phyloP scores from a whole-genome alignment of 83 land plant species.

The Thuja plicata region DNA sequence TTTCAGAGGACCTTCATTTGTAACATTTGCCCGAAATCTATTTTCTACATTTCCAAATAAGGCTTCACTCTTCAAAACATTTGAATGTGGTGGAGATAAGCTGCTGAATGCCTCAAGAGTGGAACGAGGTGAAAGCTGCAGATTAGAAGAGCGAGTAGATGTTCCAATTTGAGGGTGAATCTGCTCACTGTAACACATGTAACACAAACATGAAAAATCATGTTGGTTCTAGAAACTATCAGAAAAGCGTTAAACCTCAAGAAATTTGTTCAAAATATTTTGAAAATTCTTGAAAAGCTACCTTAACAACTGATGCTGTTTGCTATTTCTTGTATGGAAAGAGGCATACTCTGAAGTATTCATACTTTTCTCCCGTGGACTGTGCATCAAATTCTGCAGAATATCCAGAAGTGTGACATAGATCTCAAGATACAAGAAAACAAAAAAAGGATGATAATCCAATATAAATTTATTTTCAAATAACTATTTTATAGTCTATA shows the following conservation, averaged over 20 bases:
- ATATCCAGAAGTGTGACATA: neutral
- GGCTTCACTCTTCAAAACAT: neutral
- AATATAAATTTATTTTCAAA: neutral
- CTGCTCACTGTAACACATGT: conserved; percentile 29
- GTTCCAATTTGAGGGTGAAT: conserved; percentile 32
- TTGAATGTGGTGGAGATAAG: conserved; percentile 31
- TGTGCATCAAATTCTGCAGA: conserved; percentile 3
- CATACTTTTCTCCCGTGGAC: neutral
- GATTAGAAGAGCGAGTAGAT: conserved; percentile 18
- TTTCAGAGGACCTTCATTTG: neutral
- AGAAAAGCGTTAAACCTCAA: neutral
- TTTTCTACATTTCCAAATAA: conserved; percentile 1
- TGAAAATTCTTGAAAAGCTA: neutral
- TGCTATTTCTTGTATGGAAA: neutral
- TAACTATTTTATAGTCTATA: conserved; percentile 7
- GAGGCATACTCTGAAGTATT: neutral
- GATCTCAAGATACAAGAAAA: conserved; percentile 5
- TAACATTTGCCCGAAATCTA: neutral
- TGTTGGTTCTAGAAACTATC: neutral
- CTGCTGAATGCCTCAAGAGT: conserved; percentile 37
- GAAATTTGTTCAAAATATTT: neutral
- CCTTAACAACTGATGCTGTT: conserved; percentile 1
- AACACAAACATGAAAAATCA: conserved; percentile 16
- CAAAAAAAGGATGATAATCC: neutral
- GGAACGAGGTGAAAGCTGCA: conserved; percentile 37